Evolutionary conservation across 129 eudicot species (phyloP).

Genomic region (Ambrosia trifida): DNA sequence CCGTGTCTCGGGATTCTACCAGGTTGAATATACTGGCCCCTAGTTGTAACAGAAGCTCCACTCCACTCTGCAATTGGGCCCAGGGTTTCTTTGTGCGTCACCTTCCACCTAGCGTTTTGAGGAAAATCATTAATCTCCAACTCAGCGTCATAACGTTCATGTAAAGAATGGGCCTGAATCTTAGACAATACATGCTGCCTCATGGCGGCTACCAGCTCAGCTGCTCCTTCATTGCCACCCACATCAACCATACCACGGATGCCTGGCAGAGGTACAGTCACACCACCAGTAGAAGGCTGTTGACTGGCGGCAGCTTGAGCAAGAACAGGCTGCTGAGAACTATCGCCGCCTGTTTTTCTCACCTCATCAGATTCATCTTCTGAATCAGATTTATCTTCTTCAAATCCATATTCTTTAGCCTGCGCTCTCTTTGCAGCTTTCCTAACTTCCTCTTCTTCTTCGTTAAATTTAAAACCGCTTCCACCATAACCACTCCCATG

Average conservation of each 20-base stretch:
- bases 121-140: constrained; percentile 89
- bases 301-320: constrained; percentile 45
- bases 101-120: constrained; percentile 94
- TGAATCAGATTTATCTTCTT: constrained; percentile 82
- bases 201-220: constrained; percentile 76
- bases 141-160: constrained; percentile 84
- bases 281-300: constrained; percentile 36
- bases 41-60: constrained; percentile 83
- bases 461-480: constrained; percentile 72
- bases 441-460: constrained; percentile 80
- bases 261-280: constrained; percentile 36
- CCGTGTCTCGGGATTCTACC: constrained; percentile 64
- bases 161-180: constrained; percentile 77
- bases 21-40: constrained; percentile 70
- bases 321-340: constrained; percentile 47
- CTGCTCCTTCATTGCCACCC: constrained; percentile 59
- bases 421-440: constrained; percentile 89
- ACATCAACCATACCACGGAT: too few species aligned
- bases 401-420: constrained; percentile 85
- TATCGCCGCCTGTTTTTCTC: constrained; percentile 54
- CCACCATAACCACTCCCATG: constrained; percentile 87
- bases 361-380: constrained; percentile 83
- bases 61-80: constrained; percentile 90
- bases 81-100: constrained; percentile 84
- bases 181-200: constrained; percentile 77